Evolutionary conservation across 306 rosid genomes (phyloP).

Genomic region (Inga laurina): DNA sequence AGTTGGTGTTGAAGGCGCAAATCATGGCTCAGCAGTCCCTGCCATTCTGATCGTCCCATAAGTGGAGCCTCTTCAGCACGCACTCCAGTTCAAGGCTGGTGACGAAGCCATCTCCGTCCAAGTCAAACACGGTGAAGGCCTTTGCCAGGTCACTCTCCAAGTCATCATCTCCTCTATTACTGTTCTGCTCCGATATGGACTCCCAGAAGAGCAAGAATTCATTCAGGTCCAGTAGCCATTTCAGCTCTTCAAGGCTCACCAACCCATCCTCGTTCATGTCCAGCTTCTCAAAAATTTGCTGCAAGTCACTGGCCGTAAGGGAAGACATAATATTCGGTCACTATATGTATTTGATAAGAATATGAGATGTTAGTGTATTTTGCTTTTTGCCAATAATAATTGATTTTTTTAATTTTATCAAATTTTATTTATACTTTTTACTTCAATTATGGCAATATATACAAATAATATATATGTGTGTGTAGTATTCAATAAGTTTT

Average conservation of each 20-base stretch:
- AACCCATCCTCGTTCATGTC: conserved; percentile 65
- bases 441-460: too few relatives aligned
- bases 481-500: too few relatives aligned
- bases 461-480: too few relatives aligned
- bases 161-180: background rate
- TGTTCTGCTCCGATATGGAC: conserved; percentile 37
- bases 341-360: background rate
- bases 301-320: conserved; percentile 47
- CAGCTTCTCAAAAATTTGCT: conserved; percentile 52
- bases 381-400: too few relatives aligned
- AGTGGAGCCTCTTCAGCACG: conserved; percentile 57
- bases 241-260: conserved; percentile 65
- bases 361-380: background rate
- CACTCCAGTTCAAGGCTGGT: conserved; percentile 54
- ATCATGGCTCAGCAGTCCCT: conserved; percentile 61
- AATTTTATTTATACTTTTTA: too few relatives aligned
- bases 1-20: conserved; percentile 51
- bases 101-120: conserved; percentile 72
- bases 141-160: conserved; percentile 41
- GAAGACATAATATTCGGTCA: conserved; percentile 45
- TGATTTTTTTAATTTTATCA: too few relatives aligned
- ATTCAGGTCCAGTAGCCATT: conserved; percentile 43
- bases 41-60: conserved; percentile 47
- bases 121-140: conserved; percentile 71
- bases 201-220: conserved; percentile 59